These are phyloP conservation scores for Hymenoscyphus linearis DNA, from an alignment of 2,329 filamentous ascomycete species.

Conservation along the genomic window DNA sequence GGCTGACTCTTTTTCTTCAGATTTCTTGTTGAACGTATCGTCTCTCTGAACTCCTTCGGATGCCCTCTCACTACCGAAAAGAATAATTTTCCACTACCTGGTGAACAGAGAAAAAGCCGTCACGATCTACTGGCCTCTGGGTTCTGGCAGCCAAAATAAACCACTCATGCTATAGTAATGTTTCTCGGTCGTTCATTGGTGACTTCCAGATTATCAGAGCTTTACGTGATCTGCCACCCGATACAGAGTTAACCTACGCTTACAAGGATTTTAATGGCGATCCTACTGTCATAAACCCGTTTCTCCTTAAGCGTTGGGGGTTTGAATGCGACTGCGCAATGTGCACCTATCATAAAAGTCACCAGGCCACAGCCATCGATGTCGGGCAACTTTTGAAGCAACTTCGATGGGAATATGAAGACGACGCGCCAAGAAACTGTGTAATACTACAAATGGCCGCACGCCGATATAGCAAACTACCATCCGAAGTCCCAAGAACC, in stretches of 20 bases:
- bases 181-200: neutral
- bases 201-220: neutral
- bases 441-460: neutral
- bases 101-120: neutral
- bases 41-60: neutral
- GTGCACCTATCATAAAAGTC: neutral
- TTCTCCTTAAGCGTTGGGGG: neutral
- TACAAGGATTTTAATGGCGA: neutral
- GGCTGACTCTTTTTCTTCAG: neutral
- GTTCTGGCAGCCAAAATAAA: neutral
- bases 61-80: neutral
- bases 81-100: neutral
- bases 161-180: neutral
- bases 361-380: neutral
- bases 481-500: neutral
- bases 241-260: neutral
- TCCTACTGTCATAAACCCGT: neutral
- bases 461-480: neutral
- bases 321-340: conserved; percentile 2
- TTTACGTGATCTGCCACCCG: neutral
- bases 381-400: neutral
- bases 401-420: neutral
- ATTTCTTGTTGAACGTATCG: neutral
- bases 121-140: neutral
- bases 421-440: neutral